Evolutionary conservation across 331 rosid genomes (phyloP), one percentile per base, ranked within the genome.

Genomic region (Pyrus hybrid): DNA sequence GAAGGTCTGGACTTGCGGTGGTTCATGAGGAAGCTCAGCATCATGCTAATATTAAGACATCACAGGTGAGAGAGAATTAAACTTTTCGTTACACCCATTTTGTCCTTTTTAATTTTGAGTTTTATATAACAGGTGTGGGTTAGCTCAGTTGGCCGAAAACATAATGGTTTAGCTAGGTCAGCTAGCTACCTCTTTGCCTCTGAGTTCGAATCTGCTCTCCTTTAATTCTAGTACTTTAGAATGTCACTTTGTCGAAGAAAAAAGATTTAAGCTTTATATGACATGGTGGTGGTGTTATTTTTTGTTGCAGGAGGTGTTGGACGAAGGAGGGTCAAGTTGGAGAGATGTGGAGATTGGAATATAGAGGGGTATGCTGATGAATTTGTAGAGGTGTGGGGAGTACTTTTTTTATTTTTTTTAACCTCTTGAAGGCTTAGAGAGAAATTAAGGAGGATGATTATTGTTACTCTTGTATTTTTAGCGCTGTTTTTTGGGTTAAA

Each of bases 291-390:
- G n/a, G 4, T 14, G n/a, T 29, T 45, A 5, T n/a, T 23, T 58
- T 30, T 45, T 28, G 57, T 57, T 76, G 10, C 87, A 93, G 97
- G 92, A 88, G 64, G 10, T 77, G 83, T 28, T 76, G 82, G 82
- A 88, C 66, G 91, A 81, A 75, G 96, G 88, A 84, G 81, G 84
- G 25, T 78, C 93, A 63, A 85, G 77, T 70, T 84, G 86, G 79
- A 67, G 76, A 77, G 87, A 87, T 49, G 76, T 82, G 73, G 90
- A 81, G 73, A 80, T 81, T 81, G 89, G 88, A 71, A 67, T 81
- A 73, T 86, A 79, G 82, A 67, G 58, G 45, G 58, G 21, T 62
- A 28, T 13, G 63, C 71, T 80, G 67, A 78, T 75, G 67, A 78
- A 80, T 77, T 82, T 85, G 82, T 75, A 81, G 89, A 83, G 86